These are phyloP conservation scores for Boletus subparvulus DNA, from an alignment of 768 basidiomycete genomes.

Conservation along the genomic window DNA sequence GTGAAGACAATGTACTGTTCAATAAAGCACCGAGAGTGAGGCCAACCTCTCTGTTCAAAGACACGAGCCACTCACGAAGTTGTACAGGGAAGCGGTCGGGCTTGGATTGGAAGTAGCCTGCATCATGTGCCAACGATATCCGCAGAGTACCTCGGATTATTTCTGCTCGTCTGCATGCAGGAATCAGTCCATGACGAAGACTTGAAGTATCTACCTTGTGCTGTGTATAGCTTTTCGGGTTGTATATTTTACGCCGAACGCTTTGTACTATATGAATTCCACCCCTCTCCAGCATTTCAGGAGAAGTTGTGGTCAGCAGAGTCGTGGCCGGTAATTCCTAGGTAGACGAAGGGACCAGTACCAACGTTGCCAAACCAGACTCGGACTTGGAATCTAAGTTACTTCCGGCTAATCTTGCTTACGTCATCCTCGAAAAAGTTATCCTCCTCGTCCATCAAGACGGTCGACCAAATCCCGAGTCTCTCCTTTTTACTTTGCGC, in stretches of 20 bases:
- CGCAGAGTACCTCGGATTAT: constrained; percentile 60
- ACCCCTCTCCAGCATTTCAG: background rate
- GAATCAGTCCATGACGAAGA: constrained; percentile 59
- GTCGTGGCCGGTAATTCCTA: background rate
- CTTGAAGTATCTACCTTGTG: constrained; percentile 16
- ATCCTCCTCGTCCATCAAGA: background rate
- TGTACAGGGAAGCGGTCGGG: constrained; percentile 54
- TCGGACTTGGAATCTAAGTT: too few species aligned
- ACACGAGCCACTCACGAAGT: constrained; percentile 8
- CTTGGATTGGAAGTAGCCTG: constrained; percentile 52
- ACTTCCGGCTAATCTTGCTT: constrained; percentile 10
- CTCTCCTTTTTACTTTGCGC: background rate
- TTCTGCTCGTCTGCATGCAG: constrained; percentile 61
- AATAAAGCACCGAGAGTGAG: constrained; percentile 61
- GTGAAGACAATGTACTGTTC: constrained; percentile 56
- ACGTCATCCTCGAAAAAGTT: constrained; percentile 18
- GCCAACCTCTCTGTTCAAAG: background rate
- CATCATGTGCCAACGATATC: constrained; percentile 62
- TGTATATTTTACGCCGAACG: background rate
- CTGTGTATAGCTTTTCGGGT: background rate
- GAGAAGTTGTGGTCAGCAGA: background rate
- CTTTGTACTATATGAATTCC: background rate
- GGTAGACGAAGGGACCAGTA: too few species aligned
- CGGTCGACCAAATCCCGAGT: background rate
- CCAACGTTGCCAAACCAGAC: too few species aligned